Base-by-base conservation (phyloP, 495 filamentous ascomycete genomes). In the Neurospora sp. region DNA sequence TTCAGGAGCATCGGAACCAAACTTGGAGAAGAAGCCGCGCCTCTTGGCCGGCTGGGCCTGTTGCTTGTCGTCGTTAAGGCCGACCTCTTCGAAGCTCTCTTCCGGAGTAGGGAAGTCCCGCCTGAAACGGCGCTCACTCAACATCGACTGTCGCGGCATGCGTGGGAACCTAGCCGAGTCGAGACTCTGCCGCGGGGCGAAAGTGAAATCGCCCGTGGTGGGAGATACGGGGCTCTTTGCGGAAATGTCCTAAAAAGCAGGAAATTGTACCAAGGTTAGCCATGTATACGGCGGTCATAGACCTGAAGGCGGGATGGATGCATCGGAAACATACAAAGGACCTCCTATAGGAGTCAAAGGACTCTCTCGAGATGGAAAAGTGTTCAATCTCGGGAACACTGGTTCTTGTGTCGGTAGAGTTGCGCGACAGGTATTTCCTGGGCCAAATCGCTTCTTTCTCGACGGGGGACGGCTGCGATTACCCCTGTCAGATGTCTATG, bases 281-380 rank as follows among this genome's bases (percentile, higher is more conserved):
- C 72, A 45, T n/a, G 54, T 62, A 13, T 66, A 31, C 54, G 15
- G 54, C 54, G 24, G 15, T 31, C 15, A 66, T 5, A 1, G 62
- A 4, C 13, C 34, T n/a, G 34, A 9, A 45, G 42, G 45, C 48
- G 40, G 70, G 71, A 70, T 39, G 71, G 70, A 34, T 69, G 70
- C 59, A 9, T 31, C 28, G 42, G 73, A 31, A 39, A 85, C 92
- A 72, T 87, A 97, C 94, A 84, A 99, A 99, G 73, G 96, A 98
- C 74, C 96, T 90, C 70, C 96, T 89, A 81, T 99, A 99, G 37
- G 95, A 97, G 80, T 99, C 96, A 81, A 98, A 99, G 10, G 94
- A 97, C 83, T 99, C 96, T 76, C 96, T 90, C 39, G 96, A 97
- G 82, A 99, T 99, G 71, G 92, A 93, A 82, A 99, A 99, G 31